A percentile compares a stretch with the other conserved stretches of the same genome.
These are phyloP conservation scores for Curvularia verruculosa DNA, from an alignment of 2,329 filamentous ascomycete genomes.

Conservation along the genomic window DNA sequence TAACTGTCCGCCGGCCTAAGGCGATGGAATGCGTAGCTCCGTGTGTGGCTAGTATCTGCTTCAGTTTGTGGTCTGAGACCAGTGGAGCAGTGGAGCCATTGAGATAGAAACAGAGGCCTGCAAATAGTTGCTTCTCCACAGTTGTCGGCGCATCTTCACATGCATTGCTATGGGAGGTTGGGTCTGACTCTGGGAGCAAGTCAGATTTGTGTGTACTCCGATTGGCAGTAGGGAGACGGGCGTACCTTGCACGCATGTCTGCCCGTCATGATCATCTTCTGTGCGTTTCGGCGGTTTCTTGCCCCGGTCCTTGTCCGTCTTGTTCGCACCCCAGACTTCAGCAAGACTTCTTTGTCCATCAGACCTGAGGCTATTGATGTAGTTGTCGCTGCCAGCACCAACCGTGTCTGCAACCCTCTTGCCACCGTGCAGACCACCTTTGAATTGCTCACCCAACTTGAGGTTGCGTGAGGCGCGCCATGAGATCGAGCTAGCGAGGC, in stretches of 20 bases:
- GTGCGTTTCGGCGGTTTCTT: conserved; percentile 7
- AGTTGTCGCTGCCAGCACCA: conserved; percentile 67
- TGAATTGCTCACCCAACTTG: conserved; percentile 75
- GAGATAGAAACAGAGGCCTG: conserved; percentile 76
- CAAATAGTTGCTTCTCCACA: conserved; percentile 63
- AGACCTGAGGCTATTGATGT: conserved; percentile 56
- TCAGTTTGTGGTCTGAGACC: conserved; percentile 85
- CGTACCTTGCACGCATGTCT: neutral
- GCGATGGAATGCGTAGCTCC: conserved; percentile 74
- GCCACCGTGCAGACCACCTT: conserved; percentile 61
- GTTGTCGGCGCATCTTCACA: conserved; percentile 8
- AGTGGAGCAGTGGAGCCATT: conserved; percentile 84
- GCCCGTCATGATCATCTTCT: neutral
- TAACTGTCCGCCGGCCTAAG: conserved; percentile 75
- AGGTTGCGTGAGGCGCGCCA: conserved; percentile 74
- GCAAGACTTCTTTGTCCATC: conserved; percentile 50
- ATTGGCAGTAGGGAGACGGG: neutral
- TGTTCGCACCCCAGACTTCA: conserved; percentile 36
- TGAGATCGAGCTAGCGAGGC: conserved; percentile 64
- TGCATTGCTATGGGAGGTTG: neutral
- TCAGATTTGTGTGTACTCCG: neutral
- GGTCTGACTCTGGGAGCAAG: neutral
- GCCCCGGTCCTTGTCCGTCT: conserved; percentile 16
- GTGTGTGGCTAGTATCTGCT: conserved; percentile 74
- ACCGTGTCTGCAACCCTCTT: conserved; percentile 68